Conservation (phyloP, 352 stramenopile species). For the Phytophthora sojae region DNA sequence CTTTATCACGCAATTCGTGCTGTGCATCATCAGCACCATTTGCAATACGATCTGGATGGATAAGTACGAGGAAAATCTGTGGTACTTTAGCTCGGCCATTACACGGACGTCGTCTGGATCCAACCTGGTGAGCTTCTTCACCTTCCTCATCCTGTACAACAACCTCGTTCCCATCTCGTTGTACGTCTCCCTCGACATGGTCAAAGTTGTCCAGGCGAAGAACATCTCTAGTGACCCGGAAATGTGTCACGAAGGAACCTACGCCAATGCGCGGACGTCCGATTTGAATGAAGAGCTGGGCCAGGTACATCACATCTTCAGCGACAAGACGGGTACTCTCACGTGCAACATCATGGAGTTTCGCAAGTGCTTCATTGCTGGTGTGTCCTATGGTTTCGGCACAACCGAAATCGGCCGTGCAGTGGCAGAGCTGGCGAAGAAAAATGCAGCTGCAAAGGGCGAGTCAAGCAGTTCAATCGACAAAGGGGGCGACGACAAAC, state of each 20-base stretch:
- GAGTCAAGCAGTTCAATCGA: neutral
- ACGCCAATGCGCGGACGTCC: constrained; percentile 84
- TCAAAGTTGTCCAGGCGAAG: constrained; percentile 89
- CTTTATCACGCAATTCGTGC: constrained; percentile 63
- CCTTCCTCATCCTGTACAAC: constrained; percentile 96
- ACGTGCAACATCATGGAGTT: constrained; percentile 99
- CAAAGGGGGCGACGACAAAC: constrained; percentile 17
- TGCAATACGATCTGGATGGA: constrained; percentile 58
- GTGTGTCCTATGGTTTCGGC: constrained; percentile 85
- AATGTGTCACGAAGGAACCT: constrained; percentile 90
- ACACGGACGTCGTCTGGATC: constrained; percentile 15
- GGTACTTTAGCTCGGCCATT: constrained; percentile 55
- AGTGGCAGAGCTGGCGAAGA: constrained; percentile 59
- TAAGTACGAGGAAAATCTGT: constrained; percentile 45
- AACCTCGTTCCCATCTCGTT: constrained; percentile 98
- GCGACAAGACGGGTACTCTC: constrained; percentile 98
- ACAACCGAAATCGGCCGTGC: constrained; percentile 80
- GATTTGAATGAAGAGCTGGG: constrained; percentile 94
- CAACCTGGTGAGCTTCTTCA: constrained; percentile 89
- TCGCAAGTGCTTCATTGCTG: constrained; percentile 89
- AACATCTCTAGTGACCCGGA: constrained; percentile 66
- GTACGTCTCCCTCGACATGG: constrained; percentile 97
- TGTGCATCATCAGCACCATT: constrained; percentile 76
- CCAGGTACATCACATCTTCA: constrained; percentile 98
- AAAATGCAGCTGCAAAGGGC: constrained; percentile 23